Evolutionary conservation across 164 flowering plant genomes (phyloP).

Genomic region (Tinospora cordifolia): DNA sequence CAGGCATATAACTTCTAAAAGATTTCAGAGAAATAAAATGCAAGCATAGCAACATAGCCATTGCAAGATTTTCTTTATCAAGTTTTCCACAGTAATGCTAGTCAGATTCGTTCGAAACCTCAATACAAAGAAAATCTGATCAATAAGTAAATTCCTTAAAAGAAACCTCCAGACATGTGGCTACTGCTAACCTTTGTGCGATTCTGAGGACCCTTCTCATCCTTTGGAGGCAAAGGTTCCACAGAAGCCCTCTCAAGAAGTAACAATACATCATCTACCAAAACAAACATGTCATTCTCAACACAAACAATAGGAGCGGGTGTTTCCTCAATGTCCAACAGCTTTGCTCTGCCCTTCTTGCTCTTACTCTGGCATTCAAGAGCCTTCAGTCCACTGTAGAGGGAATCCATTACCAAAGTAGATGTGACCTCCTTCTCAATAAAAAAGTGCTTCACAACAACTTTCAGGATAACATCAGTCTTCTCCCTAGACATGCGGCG

Average conservation of each 20-base stretch:
- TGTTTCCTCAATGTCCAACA: constrained; percentile 52
- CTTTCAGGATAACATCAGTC: constrained; percentile 69
- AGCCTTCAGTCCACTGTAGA: constrained; percentile 91
- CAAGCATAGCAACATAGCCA: not conserved
- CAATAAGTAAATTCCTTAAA: not conserved
- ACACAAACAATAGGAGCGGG: constrained; percentile 65
- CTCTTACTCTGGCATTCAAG: constrained; percentile 64
- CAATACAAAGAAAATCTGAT: not conserved
- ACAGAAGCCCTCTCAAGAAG: constrained; percentile 80
- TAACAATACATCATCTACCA: constrained; percentile 76
- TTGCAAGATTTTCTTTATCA: not conserved
- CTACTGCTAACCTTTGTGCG: constrained; percentile 64
- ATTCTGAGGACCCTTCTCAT: constrained; percentile 93
- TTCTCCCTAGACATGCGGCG: constrained; percentile 82
- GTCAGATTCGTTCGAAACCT: not conserved
- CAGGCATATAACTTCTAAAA: not conserved
- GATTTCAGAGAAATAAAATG: not conserved
- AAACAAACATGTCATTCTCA: constrained; percentile 79
- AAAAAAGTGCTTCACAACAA: constrained; percentile 79
- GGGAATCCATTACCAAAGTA: constrained; percentile 95
- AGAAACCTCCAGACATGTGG: not conserved
- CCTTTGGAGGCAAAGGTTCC: constrained; percentile 93
- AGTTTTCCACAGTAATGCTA: not conserved
- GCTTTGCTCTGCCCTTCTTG: constrained; percentile 42
- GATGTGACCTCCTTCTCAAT: constrained; percentile 97